Percentiles rank a stretch among this genome's conserved stretches.
Conservation (phyloP, 768 basidiomycete species). For the Macrolepiota albuminosa region DNA sequence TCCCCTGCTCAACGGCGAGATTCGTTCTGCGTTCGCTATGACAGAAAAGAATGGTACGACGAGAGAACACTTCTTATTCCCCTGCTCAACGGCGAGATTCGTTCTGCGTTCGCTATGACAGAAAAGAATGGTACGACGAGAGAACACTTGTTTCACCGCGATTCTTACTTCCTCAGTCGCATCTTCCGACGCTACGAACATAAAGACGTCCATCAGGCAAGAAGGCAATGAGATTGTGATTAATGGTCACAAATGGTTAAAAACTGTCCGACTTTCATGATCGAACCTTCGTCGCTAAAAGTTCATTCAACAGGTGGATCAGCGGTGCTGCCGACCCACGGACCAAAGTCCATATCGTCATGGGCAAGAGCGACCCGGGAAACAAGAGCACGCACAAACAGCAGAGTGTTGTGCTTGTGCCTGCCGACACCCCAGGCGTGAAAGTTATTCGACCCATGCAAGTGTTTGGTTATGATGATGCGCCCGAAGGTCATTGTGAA, state of each 20-base stretch:
- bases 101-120: slow-evolving; percentile 96
- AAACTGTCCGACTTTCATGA: neutral
- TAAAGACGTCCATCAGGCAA: slow-evolving; percentile 77
- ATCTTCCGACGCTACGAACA: slow-evolving; percentile 96
- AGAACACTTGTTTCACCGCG: slow-evolving; percentile 1
- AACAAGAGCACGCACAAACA: slow-evolving; percentile 75
- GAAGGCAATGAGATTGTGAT: slow-evolving; percentile 89
- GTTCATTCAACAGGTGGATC: slow-evolving; percentile 72
- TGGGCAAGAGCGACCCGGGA: slow-evolving; percentile 89
- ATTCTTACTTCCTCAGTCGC: slow-evolving; percentile 47
- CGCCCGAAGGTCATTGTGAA: slow-evolving; percentile 96
- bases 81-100: slow-evolving; percentile 87
- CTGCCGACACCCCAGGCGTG: slow-evolving; percentile 80
- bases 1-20: slow-evolving; percentile 88
- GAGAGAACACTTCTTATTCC: slow-evolving; percentile 46
- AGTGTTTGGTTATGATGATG: slow-evolving; percentile 93
- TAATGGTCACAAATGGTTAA: slow-evolving; percentile 93
- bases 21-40: slow-evolving; percentile 94
- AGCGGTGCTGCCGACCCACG: slow-evolving; percentile 95
- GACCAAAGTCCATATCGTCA: slow-evolving; percentile 84
- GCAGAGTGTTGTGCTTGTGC: slow-evolving; percentile 95
- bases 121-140: slow-evolving; percentile 68
- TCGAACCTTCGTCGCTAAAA: neutral
- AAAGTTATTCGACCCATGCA: slow-evolving; percentile 89
- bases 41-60: slow-evolving; percentile 81